Evolutionary conservation across 345 rosid species (phyloP).

Genomic region (Melaleuca alternifolia): DNA sequence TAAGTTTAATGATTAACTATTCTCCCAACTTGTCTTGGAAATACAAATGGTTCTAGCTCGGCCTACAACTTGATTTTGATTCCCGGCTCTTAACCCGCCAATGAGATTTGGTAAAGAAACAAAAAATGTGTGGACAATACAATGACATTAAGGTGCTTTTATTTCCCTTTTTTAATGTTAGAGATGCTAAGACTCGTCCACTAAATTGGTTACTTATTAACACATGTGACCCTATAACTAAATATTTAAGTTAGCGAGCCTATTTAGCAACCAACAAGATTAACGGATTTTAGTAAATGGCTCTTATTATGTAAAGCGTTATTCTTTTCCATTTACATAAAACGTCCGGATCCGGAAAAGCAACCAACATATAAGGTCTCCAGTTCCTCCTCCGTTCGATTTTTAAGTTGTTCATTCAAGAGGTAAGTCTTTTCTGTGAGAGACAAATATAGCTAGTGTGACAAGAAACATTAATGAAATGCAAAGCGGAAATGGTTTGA

Average conservation of each 20-base stretch:
- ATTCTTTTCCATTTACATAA: not conserved
- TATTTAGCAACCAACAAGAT: not conserved
- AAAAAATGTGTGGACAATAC: not conserved
- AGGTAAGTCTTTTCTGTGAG: not conserved
- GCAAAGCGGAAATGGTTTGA: not conserved
- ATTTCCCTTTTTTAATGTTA: not conserved
- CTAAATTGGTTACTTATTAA: not conserved
- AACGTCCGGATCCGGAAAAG: not conserved
- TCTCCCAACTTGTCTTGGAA: not conserved
- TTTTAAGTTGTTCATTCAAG: not conserved
- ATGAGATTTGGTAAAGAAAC: not conserved
- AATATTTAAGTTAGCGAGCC: not conserved
- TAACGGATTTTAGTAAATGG: not conserved
- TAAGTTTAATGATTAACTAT: fast-evolving
- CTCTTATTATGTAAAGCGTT: not conserved
- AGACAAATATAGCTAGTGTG: not conserved
- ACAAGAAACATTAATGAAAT: not conserved
- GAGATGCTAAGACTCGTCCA: not conserved
- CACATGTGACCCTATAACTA: not conserved
- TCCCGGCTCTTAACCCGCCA: not conserved
- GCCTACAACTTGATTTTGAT: not conserved
- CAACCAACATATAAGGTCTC: not conserved
- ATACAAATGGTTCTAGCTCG: not conserved
- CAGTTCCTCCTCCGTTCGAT: not conserved
- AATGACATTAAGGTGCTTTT: not conserved